phyloP scores from a whole-genome alignment of 164 flowering plant genomes.

The Magnolia officinalis region DNA sequence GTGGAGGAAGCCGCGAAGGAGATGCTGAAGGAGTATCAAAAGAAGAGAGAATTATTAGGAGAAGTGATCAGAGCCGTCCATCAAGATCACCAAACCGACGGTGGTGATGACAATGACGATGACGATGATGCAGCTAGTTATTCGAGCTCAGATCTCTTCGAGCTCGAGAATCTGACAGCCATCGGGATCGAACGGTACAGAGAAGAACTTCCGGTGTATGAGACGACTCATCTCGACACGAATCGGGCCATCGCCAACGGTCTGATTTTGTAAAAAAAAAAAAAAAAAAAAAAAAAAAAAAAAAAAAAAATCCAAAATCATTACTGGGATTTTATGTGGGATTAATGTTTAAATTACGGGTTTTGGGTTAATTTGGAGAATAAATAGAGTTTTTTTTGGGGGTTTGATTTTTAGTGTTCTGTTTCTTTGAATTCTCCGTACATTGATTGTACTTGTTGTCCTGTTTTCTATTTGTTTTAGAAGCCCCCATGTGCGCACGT shows the following conservation, averaged over 20 bases:
- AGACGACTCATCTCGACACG: conserved; percentile 65
- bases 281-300: background rate
- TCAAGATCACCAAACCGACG: background rate
- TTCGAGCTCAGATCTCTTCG: conserved; percentile 93
- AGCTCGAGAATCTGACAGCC: conserved; percentile 65
- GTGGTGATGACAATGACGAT: conserved; percentile 40
- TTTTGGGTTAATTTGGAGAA: conserved; percentile 41
- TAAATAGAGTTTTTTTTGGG: conserved; percentile 2
- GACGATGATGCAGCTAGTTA: conserved; percentile 77
- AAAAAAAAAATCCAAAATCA: background rate
- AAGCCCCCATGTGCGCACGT: too few species aligned
- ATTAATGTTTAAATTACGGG: conserved; percentile 24
- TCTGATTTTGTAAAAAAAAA: conserved; percentile 41
- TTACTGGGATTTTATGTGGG: conserved; percentile 1
- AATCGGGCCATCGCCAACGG: conserved; percentile 75
- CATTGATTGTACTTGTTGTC: background rate
- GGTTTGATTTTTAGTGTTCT: too few species aligned
- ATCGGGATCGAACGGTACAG: conserved; percentile 60
- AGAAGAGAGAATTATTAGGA: conserved; percentile 17
- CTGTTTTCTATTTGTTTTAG: too few species aligned
- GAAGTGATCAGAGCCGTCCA: conserved; percentile 23
- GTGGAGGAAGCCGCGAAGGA: conserved; percentile 51
- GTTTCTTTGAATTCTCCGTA: too few species aligned
- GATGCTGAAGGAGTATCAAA: conserved; percentile 39
- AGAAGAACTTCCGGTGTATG: conserved; percentile 90